phyloP scores from a whole-genome alignment of 1,139 yeast genomes.

The Candida frijolesensis region DNA sequence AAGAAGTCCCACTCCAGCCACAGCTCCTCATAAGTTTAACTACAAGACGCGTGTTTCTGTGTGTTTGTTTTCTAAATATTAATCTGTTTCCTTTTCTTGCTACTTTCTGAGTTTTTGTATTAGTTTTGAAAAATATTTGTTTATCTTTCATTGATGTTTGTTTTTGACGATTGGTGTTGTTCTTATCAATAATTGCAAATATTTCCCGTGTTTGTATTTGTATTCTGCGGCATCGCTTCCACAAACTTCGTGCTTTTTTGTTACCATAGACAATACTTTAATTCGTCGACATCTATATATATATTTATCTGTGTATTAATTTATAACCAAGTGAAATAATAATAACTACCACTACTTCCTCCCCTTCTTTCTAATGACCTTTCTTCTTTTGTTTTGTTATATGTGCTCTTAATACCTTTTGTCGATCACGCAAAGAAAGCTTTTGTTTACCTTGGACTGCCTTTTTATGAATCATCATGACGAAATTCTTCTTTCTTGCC shows the following conservation, averaged over 20 bases:
- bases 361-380: conserved; percentile 44
- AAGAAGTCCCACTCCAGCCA: conserved; percentile 17
- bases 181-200: background rate
- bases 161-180: conserved; percentile 3
- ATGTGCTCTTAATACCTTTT: conserved; percentile 82
- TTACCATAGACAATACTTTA: background rate
- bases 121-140: conserved; percentile 2
- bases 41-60: background rate
- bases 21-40: conserved; percentile 2
- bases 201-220: background rate
- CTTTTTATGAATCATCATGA: conserved; percentile 96
- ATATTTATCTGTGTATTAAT: conserved; percentile 3
- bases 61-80: background rate
- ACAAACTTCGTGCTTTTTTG: background rate
- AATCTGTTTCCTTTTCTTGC: background rate
- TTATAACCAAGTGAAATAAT: background rate
- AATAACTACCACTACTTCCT: background rate
- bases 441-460: conserved; percentile 93
- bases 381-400: conserved; percentile 87
- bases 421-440: conserved; percentile 87
- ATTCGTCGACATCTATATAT: too few species aligned
- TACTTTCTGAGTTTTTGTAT: conserved; percentile 4
- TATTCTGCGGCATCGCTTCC: background rate
- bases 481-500: conserved; percentile 97
- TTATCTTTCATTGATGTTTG: background rate